Conservation (phyloP, 495 filamentous ascomycete genomes). For the Talaromyces adpressus region DNA sequence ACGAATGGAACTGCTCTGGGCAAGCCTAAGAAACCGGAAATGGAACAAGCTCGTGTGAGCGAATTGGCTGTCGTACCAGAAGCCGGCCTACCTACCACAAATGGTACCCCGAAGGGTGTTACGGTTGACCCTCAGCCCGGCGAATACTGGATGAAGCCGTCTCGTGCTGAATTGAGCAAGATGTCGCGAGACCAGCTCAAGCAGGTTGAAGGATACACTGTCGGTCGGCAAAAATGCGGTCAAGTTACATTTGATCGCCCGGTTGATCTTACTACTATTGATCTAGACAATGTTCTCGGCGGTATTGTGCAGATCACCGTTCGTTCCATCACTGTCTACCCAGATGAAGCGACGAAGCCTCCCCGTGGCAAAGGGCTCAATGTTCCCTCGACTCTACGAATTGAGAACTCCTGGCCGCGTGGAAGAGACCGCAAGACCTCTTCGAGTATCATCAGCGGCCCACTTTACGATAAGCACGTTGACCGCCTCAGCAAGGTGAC, state of each 20-base stretch:
- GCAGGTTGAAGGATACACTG: conserved; percentile 61
- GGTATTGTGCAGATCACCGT: conserved; percentile 65
- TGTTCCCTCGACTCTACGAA: conserved; percentile 73
- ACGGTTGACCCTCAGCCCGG: conserved; percentile 54
- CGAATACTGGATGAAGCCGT: conserved; percentile 80
- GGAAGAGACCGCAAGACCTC: conserved; percentile 51
- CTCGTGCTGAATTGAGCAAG: conserved; percentile 58
- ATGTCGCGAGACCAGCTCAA: conserved; percentile 69
- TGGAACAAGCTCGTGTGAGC: conserved; percentile 65
- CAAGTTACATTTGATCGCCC: conserved; percentile 70
- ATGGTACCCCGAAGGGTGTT: conserved; percentile 25
- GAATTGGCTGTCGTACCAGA: conserved; percentile 77
- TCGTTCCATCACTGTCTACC: conserved; percentile 81
- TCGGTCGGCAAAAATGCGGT: conserved; percentile 77
- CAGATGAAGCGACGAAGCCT: conserved; percentile 66
- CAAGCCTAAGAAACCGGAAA: conserved; percentile 47
- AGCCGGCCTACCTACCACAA: conserved; percentile 27
- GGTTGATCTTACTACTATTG: conserved; percentile 69
- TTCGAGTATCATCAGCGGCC: conserved; percentile 45
- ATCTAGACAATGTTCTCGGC: conserved; percentile 64
- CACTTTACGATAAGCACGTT: conserved; percentile 69
- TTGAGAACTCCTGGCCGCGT: conserved; percentile 89
- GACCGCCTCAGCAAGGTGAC: conserved; percentile 67
- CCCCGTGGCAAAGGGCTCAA: conserved; percentile 80
- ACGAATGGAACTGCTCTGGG: conserved; percentile 15